Conservation (phyloP, 176 grass and related monocot species). For the Tillandsia leiboldiana region DNA sequence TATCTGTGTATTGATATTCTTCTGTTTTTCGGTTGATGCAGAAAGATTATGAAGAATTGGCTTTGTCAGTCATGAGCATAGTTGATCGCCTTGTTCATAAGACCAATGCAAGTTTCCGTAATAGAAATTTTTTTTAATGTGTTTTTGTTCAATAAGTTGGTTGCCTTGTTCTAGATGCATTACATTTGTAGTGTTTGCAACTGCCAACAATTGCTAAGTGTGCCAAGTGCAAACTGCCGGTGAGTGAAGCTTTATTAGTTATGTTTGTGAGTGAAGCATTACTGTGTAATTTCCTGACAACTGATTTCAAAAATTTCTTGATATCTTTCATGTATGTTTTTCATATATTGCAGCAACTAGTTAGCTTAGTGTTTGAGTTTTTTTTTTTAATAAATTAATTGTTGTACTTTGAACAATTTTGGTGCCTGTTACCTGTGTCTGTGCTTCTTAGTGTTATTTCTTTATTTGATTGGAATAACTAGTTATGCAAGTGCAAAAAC, state of each 20-base stretch:
- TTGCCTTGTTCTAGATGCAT: not conserved
- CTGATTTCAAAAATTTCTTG: not conserved
- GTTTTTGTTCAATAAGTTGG: not conserved
- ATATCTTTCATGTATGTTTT: not conserved
- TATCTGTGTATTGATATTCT: slow-evolving; percentile 5
- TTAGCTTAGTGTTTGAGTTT: no score
- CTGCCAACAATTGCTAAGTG: no score
- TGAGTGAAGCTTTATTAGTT: no score
- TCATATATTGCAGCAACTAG: not conserved
- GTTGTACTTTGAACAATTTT: not conserved
- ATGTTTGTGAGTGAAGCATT: no score
- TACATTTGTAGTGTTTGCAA: no score
- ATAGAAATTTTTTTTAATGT: not conserved
- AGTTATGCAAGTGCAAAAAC: not conserved
- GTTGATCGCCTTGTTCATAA: slow-evolving; percentile 89
- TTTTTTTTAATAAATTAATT: no score
- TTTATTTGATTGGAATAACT: not conserved
- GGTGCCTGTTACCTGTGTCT: not conserved
- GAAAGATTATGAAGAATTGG: slow-evolving; percentile 92
- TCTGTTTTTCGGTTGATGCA: slow-evolving; percentile 15
- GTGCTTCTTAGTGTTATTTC: not conserved
- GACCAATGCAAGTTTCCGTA: slow-evolving; percentile 60
- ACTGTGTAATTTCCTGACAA: no score
- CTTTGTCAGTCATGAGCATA: slow-evolving; percentile 70
- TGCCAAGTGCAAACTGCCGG: no score